These are phyloP conservation scores for Stemphylium vesicarium DNA, from an alignment of 2,329 filamentous ascomycete genomes.

Conservation along the genomic window DNA sequence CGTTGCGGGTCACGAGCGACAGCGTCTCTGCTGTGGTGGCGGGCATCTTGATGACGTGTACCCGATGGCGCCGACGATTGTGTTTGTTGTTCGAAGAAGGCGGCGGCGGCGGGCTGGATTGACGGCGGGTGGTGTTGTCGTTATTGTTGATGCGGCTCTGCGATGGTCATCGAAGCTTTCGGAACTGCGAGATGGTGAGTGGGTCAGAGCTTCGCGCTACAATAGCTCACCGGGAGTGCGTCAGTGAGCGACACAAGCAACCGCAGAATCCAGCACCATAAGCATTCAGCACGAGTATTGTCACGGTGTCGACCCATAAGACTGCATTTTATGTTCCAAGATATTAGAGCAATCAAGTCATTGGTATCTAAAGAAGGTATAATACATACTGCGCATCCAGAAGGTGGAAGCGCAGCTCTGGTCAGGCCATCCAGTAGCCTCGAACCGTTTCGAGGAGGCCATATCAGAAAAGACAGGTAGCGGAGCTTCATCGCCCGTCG, in stretches of 20 bases:
- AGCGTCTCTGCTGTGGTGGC: constrained; percentile 96
- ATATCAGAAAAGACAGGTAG: not conserved
- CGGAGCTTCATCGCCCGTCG: not conserved
- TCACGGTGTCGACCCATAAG: not conserved
- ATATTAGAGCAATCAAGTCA: not conserved
- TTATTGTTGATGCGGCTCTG: constrained; percentile 46
- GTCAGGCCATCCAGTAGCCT: constrained; percentile 6
- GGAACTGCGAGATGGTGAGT: constrained; percentile 25
- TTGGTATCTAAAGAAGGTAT: constrained; percentile 32
- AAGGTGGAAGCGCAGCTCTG: not conserved
- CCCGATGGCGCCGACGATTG: constrained; percentile 11
- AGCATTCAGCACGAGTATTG: too few relatives aligned
- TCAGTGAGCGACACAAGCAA: constrained; percentile 16
- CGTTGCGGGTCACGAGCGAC: constrained; percentile 90
- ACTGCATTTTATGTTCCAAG: not conserved
- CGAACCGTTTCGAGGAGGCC: not conserved
- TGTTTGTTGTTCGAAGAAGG: constrained; percentile 6
- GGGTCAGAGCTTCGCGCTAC: constrained; percentile 31
- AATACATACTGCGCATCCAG: constrained; percentile 8
- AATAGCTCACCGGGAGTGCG: constrained; percentile 12
- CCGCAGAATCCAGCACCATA: not conserved
- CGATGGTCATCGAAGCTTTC: constrained; percentile 41
- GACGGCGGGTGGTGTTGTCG: constrained; percentile 23
- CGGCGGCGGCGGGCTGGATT: constrained; percentile 15
- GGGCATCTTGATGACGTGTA: constrained; percentile 68